A percentile compares a stretch with the other conserved stretches of the same genome.
Conservation (phyloP, 352 stramenopile genomes). For the Pilasporangium apinafurcum region DNA sequence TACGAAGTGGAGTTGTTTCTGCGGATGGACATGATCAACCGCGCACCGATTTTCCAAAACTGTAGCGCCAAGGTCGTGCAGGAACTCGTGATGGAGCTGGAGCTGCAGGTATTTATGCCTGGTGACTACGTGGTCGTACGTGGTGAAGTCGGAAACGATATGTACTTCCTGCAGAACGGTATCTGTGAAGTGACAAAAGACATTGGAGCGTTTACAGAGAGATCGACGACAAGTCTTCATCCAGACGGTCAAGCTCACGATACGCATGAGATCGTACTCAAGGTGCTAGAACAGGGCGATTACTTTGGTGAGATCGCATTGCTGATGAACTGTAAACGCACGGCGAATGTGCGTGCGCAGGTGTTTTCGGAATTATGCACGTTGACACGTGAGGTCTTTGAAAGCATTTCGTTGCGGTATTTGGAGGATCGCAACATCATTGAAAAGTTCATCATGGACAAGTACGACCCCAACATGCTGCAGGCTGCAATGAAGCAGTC, state of each 20-base stretch:
- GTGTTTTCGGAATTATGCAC: constrained; percentile 75
- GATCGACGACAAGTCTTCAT: not conserved
- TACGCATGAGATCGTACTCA: constrained; percentile 57
- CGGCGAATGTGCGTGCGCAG: constrained; percentile 63
- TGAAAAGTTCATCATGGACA: constrained; percentile 84
- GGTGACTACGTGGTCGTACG: constrained; percentile 80
- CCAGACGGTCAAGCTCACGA: not conserved
- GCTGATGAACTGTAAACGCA: constrained; percentile 82
- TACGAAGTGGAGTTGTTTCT: constrained; percentile 83
- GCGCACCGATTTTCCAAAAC: constrained; percentile 74
- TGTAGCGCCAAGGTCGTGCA: constrained; percentile 80
- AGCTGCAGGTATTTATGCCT: constrained; percentile 81
- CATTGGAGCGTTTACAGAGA: constrained; percentile 5
- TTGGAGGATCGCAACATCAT: constrained; percentile 75
- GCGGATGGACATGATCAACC: constrained; percentile 86
- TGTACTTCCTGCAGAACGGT: constrained; percentile 85
- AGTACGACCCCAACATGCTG: constrained; percentile 72
- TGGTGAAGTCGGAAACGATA: constrained; percentile 79
- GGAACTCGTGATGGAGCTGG: constrained; percentile 77
- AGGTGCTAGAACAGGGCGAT: constrained; percentile 60
- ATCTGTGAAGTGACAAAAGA: constrained; percentile 80
- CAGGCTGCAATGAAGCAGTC: constrained; percentile 73
- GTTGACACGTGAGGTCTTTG: constrained; percentile 67
- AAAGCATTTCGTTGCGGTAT: constrained; percentile 68
- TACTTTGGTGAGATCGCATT: constrained; percentile 82